Base-by-base conservation (phyloP, 768 basidiomycete genomes). In the Phaeolepiota aurea region DNA sequence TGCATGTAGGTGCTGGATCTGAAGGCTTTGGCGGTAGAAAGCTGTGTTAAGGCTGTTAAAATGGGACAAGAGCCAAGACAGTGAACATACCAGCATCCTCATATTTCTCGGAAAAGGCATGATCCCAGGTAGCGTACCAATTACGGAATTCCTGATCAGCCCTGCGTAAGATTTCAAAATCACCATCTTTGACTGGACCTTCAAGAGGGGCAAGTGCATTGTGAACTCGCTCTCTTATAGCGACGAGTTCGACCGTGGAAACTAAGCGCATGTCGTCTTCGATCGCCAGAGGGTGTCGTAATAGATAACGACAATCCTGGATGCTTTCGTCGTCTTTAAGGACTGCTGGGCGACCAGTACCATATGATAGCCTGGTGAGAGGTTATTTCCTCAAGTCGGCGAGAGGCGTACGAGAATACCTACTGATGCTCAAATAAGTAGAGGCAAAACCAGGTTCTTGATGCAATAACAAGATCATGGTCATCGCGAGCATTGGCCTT, bases 381-480 rank as follows among this genome's bases (percentile, higher is more conserved):
- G 20, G 21, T 32, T 34, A 21, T 19, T 7, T 35, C 5, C 9
- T 5, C 7, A 35, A 9, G 33, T 28, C 7, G 15, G 7, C 9
- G 7, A 7, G 33, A 35, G 16, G 7, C 18, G 15, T 7, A 35
- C 9, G 25, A 28, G 16, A 9, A 9, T 5, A 35, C 86, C 49
- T 51, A 91, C 87, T 94, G 91, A 56, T 93, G 90, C 54, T 94
- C 92, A 55, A 93, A 90, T 25, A 94, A 75, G 55, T 91, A 93
- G 12, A 93, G 68, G 53, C 89, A 90, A 55, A 96, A 91, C 91
- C 91, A 97, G 5, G 82, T 89, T 33, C 92, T 75, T 18, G 88
- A 74, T 13, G 81, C 80, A 40, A 88, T 76, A 31, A 96, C 79
- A 18, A 97, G 68, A 20, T 87, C 77, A 33, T 79, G 74, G 52